Evolutionary conservation across 139 green algal genomes (phyloP), one percentile per base, ranked within the genome.

Genomic region (Edaphochlamys debaryana): DNA sequence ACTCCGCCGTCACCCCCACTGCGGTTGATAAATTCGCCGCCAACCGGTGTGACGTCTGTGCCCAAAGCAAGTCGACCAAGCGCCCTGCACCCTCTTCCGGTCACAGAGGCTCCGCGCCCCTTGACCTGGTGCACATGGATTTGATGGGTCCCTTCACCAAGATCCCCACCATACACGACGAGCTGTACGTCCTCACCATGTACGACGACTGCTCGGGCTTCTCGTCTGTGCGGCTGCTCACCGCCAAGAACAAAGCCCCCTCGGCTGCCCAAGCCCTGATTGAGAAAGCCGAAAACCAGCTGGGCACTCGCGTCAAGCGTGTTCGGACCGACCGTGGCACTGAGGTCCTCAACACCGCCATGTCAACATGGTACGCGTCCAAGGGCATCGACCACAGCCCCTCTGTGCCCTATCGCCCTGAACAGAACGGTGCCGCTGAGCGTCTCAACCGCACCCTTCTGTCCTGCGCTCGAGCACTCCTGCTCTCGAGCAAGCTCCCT

Each of bases 361-460:
- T 85, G 13, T 0, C 8, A 8, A 25, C 0, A 1, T 76, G 58
- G 38, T 62, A 75, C 30, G 17, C 2, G 0, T 29, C 3, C 3
- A 69, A 69, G 6, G 85, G 85, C 42, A 83, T 84, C 25, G 27
- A 36, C 8, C 72, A 85, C 38, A 23, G 84, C 40, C 54, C 37
- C 7, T 72, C 37, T 29, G 64, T 40, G 34, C 42, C 75, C 29
- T 86, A 86, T 56, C 85, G 66, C 11, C 85, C 85, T 0, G 41
- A 89, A 54, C 54, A 78, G 37, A 89, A 89, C 30, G 85, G 85
- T 7, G 40, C 36, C 15, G 79, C 79, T 45, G 85, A 89, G 73
- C 72, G 85, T 1, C 9, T 86, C 1, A 86, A 89, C 79, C 69
- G 72, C 8, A 87, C 85, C 0, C 41, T 89, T 20, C n/a, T 81